Conservation (phyloP, 192 early-diverging fungal genomes). For the Coemansia sp. region DNA sequence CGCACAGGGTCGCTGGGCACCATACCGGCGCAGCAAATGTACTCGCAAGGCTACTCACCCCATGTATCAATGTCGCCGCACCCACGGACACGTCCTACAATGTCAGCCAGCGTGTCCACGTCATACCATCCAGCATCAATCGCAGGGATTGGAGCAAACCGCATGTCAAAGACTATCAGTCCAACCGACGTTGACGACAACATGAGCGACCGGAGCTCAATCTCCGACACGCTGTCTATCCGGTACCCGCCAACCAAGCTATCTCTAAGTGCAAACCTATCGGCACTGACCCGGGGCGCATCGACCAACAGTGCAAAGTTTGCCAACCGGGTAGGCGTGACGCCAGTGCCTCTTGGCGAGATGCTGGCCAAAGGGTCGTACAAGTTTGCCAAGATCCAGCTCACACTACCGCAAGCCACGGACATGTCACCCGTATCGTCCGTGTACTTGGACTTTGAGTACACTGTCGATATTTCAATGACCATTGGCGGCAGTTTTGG, state of each 20-base stretch:
- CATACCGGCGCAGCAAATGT: constrained; percentile 15
- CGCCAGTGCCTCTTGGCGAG: constrained; percentile 39
- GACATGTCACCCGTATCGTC: constrained; percentile 54
- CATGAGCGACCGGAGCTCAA: constrained; percentile 48
- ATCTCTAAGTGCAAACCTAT: constrained; percentile 12
- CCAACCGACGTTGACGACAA: constrained; percentile 36
- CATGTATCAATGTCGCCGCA: constrained; percentile 1
- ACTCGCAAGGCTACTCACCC: constrained; percentile 14
- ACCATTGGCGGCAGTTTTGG: constrained; percentile 52
- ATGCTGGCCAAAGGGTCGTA: constrained; percentile 49
- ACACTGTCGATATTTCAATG: constrained; percentile 46
- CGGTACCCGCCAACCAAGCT: constrained; percentile 39
- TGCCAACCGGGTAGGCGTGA: constrained; percentile 14
- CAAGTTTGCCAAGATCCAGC: constrained; percentile 51
- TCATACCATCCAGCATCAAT: constrained; percentile 7
- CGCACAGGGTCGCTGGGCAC: constrained; percentile 40
- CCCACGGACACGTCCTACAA: constrained; percentile 3
- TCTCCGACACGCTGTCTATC: constrained; percentile 46
- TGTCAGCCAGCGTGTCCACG: constrained; percentile 10
- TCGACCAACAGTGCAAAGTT: constrained; percentile 17
- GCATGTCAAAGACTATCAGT: constrained; percentile 34
- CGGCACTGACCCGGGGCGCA: constrained; percentile 29
- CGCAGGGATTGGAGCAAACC: constrained; percentile 6
- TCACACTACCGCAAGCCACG: constrained; percentile 37
- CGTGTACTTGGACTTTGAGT: constrained; percentile 53